A percentile compares a stretch with the other conserved stretches of the same genome.
phyloP scores from a whole-genome alignment of 768 basidiomycete genomes.

The Xanthoconium stramineum region DNA sequence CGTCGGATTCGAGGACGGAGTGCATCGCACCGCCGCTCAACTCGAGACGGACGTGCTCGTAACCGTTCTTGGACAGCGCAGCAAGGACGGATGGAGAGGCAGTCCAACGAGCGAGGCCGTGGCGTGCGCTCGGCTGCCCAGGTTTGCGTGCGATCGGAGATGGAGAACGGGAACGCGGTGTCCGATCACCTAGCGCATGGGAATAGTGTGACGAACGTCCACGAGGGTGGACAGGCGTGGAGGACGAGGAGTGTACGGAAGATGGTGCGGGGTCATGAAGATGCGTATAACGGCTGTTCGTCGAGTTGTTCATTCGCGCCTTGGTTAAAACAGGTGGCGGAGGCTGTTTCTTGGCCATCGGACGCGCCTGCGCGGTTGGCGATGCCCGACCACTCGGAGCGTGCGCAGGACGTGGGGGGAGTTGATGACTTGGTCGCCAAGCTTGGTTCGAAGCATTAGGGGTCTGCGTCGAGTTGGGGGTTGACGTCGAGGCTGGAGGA shows the following conservation, averaged over 20 bases:
- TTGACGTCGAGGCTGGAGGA: constrained; percentile 19
- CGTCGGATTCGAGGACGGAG: constrained; percentile 61
- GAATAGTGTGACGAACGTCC: constrained; percentile 26
- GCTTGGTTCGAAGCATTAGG: constrained; percentile 17
- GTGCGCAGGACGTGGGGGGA: constrained; percentile 29
- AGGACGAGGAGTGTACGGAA: constrained; percentile 32
- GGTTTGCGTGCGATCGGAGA: constrained; percentile 42
- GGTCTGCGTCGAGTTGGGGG: constrained; percentile 28
- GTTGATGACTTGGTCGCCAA: constrained; percentile 26
- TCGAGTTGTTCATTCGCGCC: constrained; percentile 26
- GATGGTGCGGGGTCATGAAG: constrained; percentile 20
- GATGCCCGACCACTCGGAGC: constrained; percentile 25
- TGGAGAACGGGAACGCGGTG: constrained; percentile 34
- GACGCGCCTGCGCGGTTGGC: constrained; percentile 26
- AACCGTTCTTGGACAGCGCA: constrained; percentile 57
- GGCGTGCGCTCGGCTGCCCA: constrained; percentile 29
- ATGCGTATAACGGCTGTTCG: constrained; percentile 19
- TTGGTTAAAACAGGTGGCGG: constrained; percentile 23
- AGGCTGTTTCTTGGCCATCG: constrained; percentile 27
- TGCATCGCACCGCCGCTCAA: constrained; percentile 43
- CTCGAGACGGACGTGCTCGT: constrained; percentile 64
- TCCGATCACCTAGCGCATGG: constrained; percentile 16
- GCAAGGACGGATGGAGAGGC: constrained; percentile 29
- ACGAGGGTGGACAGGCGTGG: constrained; percentile 31
- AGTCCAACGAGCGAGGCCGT: constrained; percentile 18